These are phyloP conservation scores for Colletotrichum limetticola DNA, from an alignment of 2,329 filamentous ascomycete genomes.

Conservation along the genomic window DNA sequence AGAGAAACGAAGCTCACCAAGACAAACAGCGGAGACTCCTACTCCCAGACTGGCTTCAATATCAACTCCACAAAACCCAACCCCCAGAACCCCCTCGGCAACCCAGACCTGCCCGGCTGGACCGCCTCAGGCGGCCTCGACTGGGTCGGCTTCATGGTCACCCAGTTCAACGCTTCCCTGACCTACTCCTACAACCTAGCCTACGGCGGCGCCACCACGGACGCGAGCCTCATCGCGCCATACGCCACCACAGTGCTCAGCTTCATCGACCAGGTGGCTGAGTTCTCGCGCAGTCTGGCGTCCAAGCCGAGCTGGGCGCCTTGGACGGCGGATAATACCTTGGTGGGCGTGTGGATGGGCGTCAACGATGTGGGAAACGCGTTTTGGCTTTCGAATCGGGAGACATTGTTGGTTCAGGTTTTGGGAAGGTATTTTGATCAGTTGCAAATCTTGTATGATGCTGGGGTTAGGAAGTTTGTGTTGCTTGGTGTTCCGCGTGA, in stretches of 20 bases:
- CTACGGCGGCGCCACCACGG: conserved; percentile 61
- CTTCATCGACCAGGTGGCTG: conserved; percentile 62
- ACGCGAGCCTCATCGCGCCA: conserved; percentile 59
- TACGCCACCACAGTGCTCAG: conserved; percentile 59
- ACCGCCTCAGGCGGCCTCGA: conserved; percentile 59
- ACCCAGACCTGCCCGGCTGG: conserved; percentile 63
- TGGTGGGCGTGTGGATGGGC: conserved; percentile 65
- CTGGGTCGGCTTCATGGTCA: conserved; percentile 59
- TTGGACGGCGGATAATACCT: conserved; percentile 54
- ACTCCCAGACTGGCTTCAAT: conserved; percentile 69
- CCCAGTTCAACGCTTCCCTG: conserved; percentile 52
- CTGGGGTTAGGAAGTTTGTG: conserved; percentile 59
- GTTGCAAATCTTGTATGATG: conserved; percentile 53
- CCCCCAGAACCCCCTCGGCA: conserved; percentile 67
- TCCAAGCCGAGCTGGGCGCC: conserved; percentile 45
- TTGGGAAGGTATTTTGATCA: conserved; percentile 56
- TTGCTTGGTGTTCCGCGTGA: conserved; percentile 58
- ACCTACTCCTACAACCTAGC: conserved; percentile 62
- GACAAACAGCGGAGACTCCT: conserved; percentile 64
- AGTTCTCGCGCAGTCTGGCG: conserved; percentile 48
- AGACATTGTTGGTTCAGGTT: conserved; percentile 46
- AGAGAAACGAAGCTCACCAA: not conserved
- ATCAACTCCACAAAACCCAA: conserved; percentile 59
- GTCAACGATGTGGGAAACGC: conserved; percentile 66
- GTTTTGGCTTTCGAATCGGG: conserved; percentile 47